Conservation (phyloP, 2,329 filamentous ascomycete species). For the Massarina eburnea region DNA sequence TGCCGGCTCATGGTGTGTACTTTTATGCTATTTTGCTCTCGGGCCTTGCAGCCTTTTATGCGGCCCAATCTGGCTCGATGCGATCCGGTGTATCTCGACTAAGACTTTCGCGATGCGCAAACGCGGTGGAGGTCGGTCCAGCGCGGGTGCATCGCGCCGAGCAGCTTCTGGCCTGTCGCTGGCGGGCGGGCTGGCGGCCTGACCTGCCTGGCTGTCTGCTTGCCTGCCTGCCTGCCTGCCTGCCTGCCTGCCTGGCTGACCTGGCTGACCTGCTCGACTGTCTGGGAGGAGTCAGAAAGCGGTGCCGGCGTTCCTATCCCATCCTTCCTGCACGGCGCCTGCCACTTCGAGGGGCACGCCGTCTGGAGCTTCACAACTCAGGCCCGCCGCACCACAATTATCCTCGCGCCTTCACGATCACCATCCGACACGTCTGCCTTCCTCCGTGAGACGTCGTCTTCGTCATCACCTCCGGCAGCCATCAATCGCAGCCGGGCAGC, state of each 20-base stretch:
- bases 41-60: too few relatives aligned
- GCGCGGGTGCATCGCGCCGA: not conserved
- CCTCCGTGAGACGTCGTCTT: too few relatives aligned
- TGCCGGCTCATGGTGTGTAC: not conserved
- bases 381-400: not conserved
- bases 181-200: too few relatives aligned
- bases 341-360: not conserved
- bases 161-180: not conserved
- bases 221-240: not conserved
- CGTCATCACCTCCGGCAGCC: too few relatives aligned
- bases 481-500: too few relatives aligned
- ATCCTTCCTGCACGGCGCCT: not conserved
- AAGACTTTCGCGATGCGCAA: not conserved
- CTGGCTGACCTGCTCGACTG: too few relatives aligned
- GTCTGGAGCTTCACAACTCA: not conserved
- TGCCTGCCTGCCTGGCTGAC: too few relatives aligned
- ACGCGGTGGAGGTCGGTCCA: not conserved
- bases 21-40: not conserved
- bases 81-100: too few relatives aligned
- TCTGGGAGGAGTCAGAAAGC: too few relatives aligned
- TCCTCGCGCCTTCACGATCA: not conserved
- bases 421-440: constrained; percentile 1
- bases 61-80: too few relatives aligned
- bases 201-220: too few relatives aligned
- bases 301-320: too few relatives aligned